Conservation (phyloP, 805 yeast genomes). For the Teunomyces stri region DNA sequence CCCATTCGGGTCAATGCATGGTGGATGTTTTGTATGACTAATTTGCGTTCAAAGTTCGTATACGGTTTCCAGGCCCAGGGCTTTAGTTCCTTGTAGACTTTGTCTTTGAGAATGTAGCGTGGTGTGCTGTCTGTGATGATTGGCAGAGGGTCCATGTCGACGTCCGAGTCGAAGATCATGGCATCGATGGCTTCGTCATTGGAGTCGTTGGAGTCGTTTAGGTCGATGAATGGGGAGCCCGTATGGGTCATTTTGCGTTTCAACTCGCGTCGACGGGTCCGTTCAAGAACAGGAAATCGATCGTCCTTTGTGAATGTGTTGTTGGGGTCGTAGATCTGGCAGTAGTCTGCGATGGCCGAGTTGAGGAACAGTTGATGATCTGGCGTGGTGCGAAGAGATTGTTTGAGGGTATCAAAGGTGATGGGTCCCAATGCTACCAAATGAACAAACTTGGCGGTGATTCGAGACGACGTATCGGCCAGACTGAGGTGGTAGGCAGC, state of each 20-base stretch:
- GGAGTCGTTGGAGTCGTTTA: conserved; percentile 5
- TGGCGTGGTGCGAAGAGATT: conserved; percentile 10
- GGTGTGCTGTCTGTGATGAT: not conserved
- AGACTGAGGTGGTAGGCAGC: conserved; percentile 5
- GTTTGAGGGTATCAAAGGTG: conserved; percentile 26
- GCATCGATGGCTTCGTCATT: conserved; percentile 9
- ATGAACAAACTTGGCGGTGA: conserved; percentile 35
- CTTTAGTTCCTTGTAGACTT: conserved; percentile 37
- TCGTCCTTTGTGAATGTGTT: conserved; percentile 31
- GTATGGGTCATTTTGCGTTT: conserved; percentile 32
- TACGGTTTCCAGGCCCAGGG: conserved; percentile 38
- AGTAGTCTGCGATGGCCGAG: conserved; percentile 26
- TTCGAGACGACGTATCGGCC: conserved; percentile 3
- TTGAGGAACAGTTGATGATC: conserved; percentile 14
- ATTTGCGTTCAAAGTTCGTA: conserved; percentile 27
- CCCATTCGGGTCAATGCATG: conserved; percentile 42
- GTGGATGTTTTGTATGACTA: conserved; percentile 32
- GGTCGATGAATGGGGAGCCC: conserved; percentile 6
- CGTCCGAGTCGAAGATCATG: conserved; percentile 10
- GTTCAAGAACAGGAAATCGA: conserved; percentile 21
- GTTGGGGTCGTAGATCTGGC: conserved; percentile 25
- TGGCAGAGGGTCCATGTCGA: conserved; percentile 7
- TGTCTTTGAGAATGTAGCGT: conserved; percentile 35
- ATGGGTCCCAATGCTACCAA: conserved; percentile 50
- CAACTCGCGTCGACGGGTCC: conserved; percentile 21